phyloP scores from a whole-genome alignment of 768 basidiomycete genomes.

The Lepiota venenata region DNA sequence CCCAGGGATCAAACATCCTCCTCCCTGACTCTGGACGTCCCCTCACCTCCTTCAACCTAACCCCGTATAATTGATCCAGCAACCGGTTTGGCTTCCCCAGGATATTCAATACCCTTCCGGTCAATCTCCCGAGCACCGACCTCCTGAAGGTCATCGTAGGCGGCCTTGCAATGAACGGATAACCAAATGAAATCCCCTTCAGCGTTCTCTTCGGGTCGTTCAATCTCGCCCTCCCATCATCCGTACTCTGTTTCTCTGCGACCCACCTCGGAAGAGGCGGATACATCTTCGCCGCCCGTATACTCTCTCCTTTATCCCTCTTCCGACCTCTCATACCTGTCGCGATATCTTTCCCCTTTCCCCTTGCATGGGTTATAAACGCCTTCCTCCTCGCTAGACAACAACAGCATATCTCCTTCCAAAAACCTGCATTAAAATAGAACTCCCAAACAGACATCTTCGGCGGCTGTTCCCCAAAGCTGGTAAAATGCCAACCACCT shows the following conservation, averaged over 20 bases:
- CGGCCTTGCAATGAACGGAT: constrained; percentile 59
- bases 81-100: constrained; percentile 42
- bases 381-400: constrained; percentile 22
- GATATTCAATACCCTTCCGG: constrained; percentile 23
- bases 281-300: constrained; percentile 21
- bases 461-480: constrained; percentile 43
- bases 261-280: constrained; percentile 40
- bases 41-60: constrained; percentile 38
- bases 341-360: neutral
- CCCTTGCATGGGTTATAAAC: neutral
- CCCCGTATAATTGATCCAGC: constrained; percentile 42
- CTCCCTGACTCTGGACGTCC: constrained; percentile 42
- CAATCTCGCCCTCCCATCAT: constrained; percentile 38
- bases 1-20: constrained; percentile 56
- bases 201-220: constrained; percentile 42
- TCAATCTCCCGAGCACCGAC: neutral
- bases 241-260: constrained; percentile 40
- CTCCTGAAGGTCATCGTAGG: constrained; percentile 10
- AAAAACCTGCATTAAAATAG: constrained; percentile 36
- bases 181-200: constrained; percentile 48
- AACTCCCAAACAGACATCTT: constrained; percentile 43
- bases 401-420: constrained; percentile 33
- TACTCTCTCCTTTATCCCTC: constrained; percentile 15
- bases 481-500: constrained; percentile 68
- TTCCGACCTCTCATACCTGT: constrained; percentile 11